Evolutionary conservation across 2,329 filamentous ascomycete species (phyloP), one percentile per base, ranked within the genome.

Genomic region (Xylariaceae sp.): DNA sequence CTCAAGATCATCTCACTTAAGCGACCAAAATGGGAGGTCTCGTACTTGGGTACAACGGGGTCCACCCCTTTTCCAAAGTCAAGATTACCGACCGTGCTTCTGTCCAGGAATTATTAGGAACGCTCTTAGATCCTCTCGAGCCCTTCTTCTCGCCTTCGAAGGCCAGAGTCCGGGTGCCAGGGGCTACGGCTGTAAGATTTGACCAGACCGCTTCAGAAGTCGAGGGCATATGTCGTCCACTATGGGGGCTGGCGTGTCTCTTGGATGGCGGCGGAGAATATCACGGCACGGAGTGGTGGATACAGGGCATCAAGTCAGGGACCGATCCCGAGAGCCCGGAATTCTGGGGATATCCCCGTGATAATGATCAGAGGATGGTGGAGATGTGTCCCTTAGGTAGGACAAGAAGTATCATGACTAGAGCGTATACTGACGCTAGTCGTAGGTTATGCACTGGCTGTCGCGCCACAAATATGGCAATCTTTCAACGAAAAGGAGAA

Each of bases 351-450:
- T 83, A 81, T 48, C 86, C 88, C 55, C 77, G 83, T 56, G 86
- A 90, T 62, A 83, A 85, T 49, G 88, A 91, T 62, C 87, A 91
- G 72, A 75, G 87, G 22, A 91, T 91, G 88, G 88, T 91, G 2
- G 88, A 92, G 66, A 89, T 90, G 77, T 90, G 87, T 62, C 87
- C 87, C 1, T 75, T 91, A 51, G 88, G 75, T 75, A 64, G 52
- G 62, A 5, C 10, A 11, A 35, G 15, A 14, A 7, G 9, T 11
- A 33, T 30, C 32, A 39, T 18, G 7, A 33, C 45, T 2, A 7
- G 0, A 18, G 32, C 6, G 11, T 9, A 35, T 2, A 14, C 11
- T 32, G 17, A 1, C 49, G 51, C 5, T 2, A 33, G 35, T 2
- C 9, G 11, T 40, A 75, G 74, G 87, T 0, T 91, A 83, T 60